Base-by-base conservation (phyloP, 768 basidiomycete species). In the Kwoniella mangroviensis region DNA sequence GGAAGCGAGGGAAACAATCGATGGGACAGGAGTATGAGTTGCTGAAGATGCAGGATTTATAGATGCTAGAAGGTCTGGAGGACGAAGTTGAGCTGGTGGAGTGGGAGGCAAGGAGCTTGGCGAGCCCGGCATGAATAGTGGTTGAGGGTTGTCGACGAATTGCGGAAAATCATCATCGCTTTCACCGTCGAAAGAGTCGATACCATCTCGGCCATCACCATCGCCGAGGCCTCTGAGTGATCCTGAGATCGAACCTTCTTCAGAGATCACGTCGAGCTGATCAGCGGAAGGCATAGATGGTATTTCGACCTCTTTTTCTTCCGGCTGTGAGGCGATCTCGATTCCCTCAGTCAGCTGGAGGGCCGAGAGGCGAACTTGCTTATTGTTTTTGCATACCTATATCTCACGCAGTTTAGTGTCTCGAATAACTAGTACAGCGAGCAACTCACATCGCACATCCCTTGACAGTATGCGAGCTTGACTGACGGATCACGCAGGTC, bases 401-500 rank as follows among this genome's bases (percentile, higher is more conserved):
- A 28, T 24, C 41, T n/a, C 28, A 45, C 28, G 22, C 24, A 42
- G 43, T 3, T 9, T 19, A 34, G 34, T 34, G 34, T 34, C 34
- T 34, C 6, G 34, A 7, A 19, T 13, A 21, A 41, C 19, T 24
- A 53, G 5, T 51, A 15, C 17, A 19, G 4, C 43, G 43, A 43
- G n/a, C 34, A n/a, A 76, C 83, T 71, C 59, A 84, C 83, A 75
- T 84, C 83, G 56, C 83, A 84, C 82, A 82, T 84, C 5, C 64
- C 60, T 26, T 76, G 65, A 62, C 83, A 84, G 59, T 84, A 84
- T 0, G 75, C 71, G 49, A 73, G 70, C 21, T 72, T 67, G 12
- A 80, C 71, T 4, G 42, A 63, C 1, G 68, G 34, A 60, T 82
- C 75, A n/a, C 61, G 69, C 21, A 73, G 75, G 63, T 83, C 75